Percentiles rank a stretch among this genome's conserved stretches.
phyloP scores from a whole-genome alignment of 148 eudicot species.

The Rhododendron vialii region DNA sequence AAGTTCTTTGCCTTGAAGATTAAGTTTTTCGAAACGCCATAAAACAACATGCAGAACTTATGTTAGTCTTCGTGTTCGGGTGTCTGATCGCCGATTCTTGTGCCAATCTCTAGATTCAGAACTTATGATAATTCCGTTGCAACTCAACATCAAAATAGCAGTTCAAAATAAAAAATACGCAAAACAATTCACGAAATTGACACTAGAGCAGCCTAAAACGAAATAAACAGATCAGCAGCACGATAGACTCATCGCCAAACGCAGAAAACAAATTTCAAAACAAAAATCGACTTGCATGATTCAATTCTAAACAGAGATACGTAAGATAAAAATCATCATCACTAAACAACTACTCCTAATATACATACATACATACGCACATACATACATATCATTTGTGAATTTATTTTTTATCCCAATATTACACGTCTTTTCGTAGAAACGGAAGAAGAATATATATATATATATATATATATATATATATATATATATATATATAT shows the following conservation, averaged over 20 bases:
- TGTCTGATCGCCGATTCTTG: background rate
- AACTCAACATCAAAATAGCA: background rate
- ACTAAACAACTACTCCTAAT: background rate
- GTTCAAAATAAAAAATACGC: background rate
- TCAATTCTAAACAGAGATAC: background rate
- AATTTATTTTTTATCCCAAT: too few species aligned
- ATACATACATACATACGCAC: background rate
- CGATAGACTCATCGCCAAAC: background rate
- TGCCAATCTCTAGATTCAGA: background rate
- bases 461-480: background rate
- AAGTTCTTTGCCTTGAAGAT: background rate
- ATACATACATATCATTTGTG: too few species aligned
- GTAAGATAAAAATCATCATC: background rate
- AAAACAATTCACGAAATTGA: background rate
- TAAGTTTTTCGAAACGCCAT: background rate
- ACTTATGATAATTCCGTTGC: background rate
- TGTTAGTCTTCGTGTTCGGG: background rate
- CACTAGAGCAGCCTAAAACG: background rate
- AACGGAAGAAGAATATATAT: too few species aligned
- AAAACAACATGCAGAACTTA: background rate
- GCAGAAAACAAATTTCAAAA: background rate
- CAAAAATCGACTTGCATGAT: background rate
- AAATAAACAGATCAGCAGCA: conserved; percentile 7
- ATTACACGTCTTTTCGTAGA: too few species aligned
- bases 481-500: too few species aligned